Percentiles rank a stretch among this genome's conserved stretches.
Evolutionary conservation across 1,284 basidiomycete genomes (phyloP).

Genomic region (Tilletia indica): DNA sequence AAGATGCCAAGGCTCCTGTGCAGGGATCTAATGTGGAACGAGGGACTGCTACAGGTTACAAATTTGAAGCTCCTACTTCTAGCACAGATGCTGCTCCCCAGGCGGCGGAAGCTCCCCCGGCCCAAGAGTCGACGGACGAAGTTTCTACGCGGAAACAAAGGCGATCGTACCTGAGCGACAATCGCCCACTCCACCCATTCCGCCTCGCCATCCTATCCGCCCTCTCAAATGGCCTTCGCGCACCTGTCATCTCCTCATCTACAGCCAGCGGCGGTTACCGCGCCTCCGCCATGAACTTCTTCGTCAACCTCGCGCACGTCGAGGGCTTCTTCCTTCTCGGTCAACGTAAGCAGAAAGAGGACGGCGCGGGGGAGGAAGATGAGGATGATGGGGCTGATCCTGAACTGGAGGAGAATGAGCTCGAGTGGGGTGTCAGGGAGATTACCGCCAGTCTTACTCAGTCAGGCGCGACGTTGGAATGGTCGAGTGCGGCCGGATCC

Average conservation of each 20-base stretch:
- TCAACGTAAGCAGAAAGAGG: not conserved
- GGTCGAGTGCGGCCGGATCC: not conserved
- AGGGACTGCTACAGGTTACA: not conserved
- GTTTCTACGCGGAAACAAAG: constrained; percentile 25
- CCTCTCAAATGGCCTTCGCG: constrained; percentile 39
- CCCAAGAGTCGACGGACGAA: not conserved
- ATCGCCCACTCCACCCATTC: constrained; percentile 41
- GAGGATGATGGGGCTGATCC: not conserved
- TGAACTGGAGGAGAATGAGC: constrained; percentile 20
- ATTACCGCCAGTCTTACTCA: constrained; percentile 3
- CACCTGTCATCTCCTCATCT: constrained; percentile 25
- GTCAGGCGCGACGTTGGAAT: not conserved
- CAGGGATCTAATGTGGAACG: not conserved
- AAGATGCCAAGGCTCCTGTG: constrained; percentile 19
- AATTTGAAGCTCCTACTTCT: constrained; percentile 5
- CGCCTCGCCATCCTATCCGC: constrained; percentile 38
- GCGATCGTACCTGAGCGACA: constrained; percentile 34
- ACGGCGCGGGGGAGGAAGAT: not conserved
- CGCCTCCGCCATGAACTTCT: constrained; percentile 40
- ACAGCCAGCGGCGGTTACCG: constrained; percentile 20
- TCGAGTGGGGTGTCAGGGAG: constrained; percentile 18
- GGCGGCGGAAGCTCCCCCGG: not conserved
- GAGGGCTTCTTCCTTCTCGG: constrained; percentile 17
- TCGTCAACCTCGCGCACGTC: constrained; percentile 28
- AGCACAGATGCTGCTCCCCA: not conserved